A percentile compares a stretch with the other conserved stretches of the same genome.
Conservation (phyloP, 2,329 filamentous ascomycete species). For the Cordyceps javanica region DNA sequence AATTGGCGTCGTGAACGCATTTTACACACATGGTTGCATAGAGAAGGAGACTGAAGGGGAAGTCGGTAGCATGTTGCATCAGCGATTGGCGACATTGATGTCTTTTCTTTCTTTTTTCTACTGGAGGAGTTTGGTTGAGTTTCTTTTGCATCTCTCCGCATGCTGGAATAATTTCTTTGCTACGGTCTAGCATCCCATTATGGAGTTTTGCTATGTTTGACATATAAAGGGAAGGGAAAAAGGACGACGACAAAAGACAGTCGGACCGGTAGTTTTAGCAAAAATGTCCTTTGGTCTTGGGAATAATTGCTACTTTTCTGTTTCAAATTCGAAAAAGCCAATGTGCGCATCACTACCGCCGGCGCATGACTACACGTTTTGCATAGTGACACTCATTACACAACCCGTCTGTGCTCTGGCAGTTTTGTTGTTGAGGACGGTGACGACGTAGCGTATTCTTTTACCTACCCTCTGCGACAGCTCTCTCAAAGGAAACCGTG, state of each 20-base stretch:
- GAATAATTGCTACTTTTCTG: not conserved
- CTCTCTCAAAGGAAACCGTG: too few species aligned
- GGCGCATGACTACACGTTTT: too few species aligned
- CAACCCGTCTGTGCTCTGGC: too few species aligned
- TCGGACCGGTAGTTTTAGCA: constrained; percentile 7
- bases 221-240: not conserved
- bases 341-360: too few species aligned
- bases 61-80: not conserved
- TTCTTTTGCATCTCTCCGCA: not conserved
- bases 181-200: not conserved
- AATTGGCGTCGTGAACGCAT: not conserved
- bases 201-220: not conserved
- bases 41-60: not conserved
- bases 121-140: not conserved
- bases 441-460: too few species aligned
- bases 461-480: too few species aligned
- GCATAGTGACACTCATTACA: not conserved
- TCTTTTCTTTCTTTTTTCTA: not conserved
- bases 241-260: not conserved
- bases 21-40: not conserved
- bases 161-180: not conserved
- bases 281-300: not conserved
- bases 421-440: too few species aligned
- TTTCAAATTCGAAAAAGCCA: too few species aligned
- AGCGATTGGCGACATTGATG: not conserved